Base-by-base conservation (phyloP, 2,329 filamentous ascomycete genomes). In the Acrodontium crateriforme region DNA sequence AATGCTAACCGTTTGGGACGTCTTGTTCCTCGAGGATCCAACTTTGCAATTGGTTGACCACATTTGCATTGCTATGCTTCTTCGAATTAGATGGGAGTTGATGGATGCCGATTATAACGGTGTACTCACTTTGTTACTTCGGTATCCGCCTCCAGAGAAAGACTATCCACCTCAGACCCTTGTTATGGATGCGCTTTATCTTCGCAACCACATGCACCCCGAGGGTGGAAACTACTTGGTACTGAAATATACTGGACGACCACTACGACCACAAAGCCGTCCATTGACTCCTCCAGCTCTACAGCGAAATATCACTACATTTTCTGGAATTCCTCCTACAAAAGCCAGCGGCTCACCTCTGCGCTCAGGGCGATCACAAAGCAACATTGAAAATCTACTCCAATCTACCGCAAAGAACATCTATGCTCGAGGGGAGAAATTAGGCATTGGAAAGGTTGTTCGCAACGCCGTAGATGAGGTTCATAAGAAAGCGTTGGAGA, bases 21-120 rank as follows among this genome's bases (percentile, higher is more conserved):
- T 76, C 6, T 63, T 98, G 2, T 91, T 98, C 50, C 80, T 85
- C 2, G 73, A 91, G 45, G 85, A 93, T 44, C 69, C 87, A 6
- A 67, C 70, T 1, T 58, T 93, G 16, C 73, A 84, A 27, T 60
- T 95, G 17, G 73, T 95, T 41, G 83, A 95, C 47, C 66, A 89
- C 30, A 75, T 94, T n/a, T 94, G 85, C 42, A 74, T 94, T 28
- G 77, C 84, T 5, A 95, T 98, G 85, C 62, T 98, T 14, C 62
- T 98, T 24, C 72, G 89, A 27, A 83, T 95, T 42, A 73, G 87
- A 31, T 94, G 85, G 85, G 72, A 85, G 42, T 60, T 98, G 18
- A 59, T 95, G 15, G 73, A 82, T 37, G 75, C 81, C 9, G 87
- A 95, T 52, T 93, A 93, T 46, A 87, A 89, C 2, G 69, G 73